phyloP scores from a whole-genome alignment of 164 flowering plant genomes.

The Hamamelis virginiana region DNA sequence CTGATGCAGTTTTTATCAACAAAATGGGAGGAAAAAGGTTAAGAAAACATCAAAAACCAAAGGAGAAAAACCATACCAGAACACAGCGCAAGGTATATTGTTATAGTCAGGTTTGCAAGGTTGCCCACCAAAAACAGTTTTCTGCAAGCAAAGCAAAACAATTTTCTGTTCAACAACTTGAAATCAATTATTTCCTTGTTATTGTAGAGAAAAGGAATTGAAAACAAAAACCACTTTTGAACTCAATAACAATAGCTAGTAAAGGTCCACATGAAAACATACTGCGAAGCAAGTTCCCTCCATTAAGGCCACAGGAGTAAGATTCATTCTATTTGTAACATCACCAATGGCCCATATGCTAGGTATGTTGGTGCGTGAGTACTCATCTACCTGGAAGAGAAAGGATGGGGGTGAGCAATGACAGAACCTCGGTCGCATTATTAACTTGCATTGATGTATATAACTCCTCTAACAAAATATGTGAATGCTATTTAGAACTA shows the following conservation, averaged over 20 bases:
- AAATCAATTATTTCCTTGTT: neutral
- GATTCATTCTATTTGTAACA: constrained; percentile 86
- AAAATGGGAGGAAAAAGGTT: neutral
- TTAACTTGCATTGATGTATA: neutral
- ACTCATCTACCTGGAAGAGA: constrained; percentile 75
- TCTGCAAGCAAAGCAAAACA: constrained; percentile 45
- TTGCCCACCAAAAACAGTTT: constrained; percentile 77
- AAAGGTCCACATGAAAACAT: constrained; percentile 13
- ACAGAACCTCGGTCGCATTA: neutral
- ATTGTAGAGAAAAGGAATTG: neutral
- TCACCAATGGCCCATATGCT: constrained; percentile 99
- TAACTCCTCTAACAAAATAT: too few relatives aligned
- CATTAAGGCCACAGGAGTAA: constrained; percentile 91
- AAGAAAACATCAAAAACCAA: neutral
- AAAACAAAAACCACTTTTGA: neutral
- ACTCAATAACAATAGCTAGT: neutral
- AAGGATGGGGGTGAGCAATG: neutral
- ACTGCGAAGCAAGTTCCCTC: constrained; percentile 65
- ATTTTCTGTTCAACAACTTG: neutral
- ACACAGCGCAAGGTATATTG: constrained; percentile 82
- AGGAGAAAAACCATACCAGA: constrained; percentile 54
- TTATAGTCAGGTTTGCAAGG: constrained; percentile 71
- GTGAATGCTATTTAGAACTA: too few relatives aligned
- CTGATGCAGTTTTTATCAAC: neutral
- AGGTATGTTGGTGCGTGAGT: constrained; percentile 75